A percentile compares a stretch with the other conserved stretches of the same genome.
Evolutionary conservation across 768 basidiomycete species (phyloP).

Genomic region (Lentinus tigrinus): DNA sequence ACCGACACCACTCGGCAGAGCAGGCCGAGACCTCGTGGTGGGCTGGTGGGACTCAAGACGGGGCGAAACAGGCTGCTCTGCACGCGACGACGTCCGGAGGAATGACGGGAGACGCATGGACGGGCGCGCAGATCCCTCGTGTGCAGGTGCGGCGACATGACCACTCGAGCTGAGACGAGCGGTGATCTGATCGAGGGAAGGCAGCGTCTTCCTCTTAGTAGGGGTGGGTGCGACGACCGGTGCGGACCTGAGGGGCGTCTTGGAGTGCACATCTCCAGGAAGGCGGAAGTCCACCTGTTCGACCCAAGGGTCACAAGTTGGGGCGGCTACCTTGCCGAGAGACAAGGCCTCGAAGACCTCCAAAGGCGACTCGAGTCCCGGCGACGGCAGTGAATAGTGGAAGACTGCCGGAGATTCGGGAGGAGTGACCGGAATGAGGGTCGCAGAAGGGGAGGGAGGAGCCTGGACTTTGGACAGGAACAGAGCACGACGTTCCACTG

Average conservation of each 20-base stretch:
- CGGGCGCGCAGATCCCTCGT: conserved; percentile 23
- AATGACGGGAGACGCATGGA: conserved; percentile 36
- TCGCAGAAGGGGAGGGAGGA: conserved; percentile 62
- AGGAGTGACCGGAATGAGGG: conserved; percentile 58
- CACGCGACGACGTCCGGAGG: conserved; percentile 17
- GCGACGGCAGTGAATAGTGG: conserved; percentile 68
- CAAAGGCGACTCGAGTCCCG: conserved; percentile 62
- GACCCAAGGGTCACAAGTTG: conserved; percentile 47
- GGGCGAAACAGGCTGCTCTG: background rate
- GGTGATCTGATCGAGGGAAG: conserved; percentile 77
- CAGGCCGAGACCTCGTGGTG: conserved; percentile 12
- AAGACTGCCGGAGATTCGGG: conserved; percentile 70
- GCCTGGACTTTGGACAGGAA: conserved; percentile 74
- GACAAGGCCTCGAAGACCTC: conserved; percentile 52
- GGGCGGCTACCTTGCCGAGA: conserved; percentile 17
- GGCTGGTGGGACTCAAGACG: background rate
- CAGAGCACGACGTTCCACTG: conserved; percentile 61
- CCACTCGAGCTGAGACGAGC: conserved; percentile 52
- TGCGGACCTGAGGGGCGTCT: conserved; percentile 19
- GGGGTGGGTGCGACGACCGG: conserved; percentile 2
- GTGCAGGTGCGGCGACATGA: conserved; percentile 26
- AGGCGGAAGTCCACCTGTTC: conserved; percentile 67
- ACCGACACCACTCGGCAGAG: conserved; percentile 23
- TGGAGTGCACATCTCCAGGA: conserved; percentile 24
- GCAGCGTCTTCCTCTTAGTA: conserved; percentile 36